Base-by-base conservation (phyloP, 1,139 yeast genomes). In the Geotrichum candidum region DNA sequence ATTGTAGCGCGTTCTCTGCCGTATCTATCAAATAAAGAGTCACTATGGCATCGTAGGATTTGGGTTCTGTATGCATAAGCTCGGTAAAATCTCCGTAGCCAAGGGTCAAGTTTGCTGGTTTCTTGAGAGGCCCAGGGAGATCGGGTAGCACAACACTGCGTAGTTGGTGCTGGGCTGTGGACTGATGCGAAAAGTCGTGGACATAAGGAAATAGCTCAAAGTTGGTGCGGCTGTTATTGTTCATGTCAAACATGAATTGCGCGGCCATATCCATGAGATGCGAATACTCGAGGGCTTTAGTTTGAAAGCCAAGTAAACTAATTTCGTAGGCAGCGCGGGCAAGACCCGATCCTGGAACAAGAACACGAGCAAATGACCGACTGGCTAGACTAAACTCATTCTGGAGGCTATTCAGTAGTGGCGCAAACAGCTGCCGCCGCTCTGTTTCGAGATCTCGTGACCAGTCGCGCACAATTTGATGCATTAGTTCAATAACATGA, bases 21-120 rank as follows among this genome's bases (percentile, higher is more conserved):
- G 97, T 90, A 71, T 90, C 97, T 31, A 90, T 78, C 73, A 90
- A 89, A 70, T 86, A 90, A 1, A 87, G 87, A 0, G 92, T 82
- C 1, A 87, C 84, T 0, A 90, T 78, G 10, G 70, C 70, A 51
- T 73, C 74, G 59, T 72, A 73, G 22, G 50, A 53, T 41, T 48
- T 51, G 2, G 57, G 45, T 50, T 54, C 29, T 11, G 46, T 48
- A 23, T 23, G 15, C 23, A 50, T 54, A 13, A 61, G 56, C 46
- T 78, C 76, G 51, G 84, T 78, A 70, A 90, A 89, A 74, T 90
- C 91, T 13, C 83, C 86, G 63, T 81, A 80, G 61, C 79, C 78
- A 18, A 85, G 72, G 5, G 69, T 68, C 54, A 88, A 74, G 65
- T 81, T 84, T 23, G 58, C 31, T 13, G 58, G 58, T 35, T 31